Percentiles rank a stretch among this genome's conserved stretches.
phyloP scores from a whole-genome alignment of 2,329 filamentous ascomycete species.

The Ophiostoma himal-ulmi region DNA sequence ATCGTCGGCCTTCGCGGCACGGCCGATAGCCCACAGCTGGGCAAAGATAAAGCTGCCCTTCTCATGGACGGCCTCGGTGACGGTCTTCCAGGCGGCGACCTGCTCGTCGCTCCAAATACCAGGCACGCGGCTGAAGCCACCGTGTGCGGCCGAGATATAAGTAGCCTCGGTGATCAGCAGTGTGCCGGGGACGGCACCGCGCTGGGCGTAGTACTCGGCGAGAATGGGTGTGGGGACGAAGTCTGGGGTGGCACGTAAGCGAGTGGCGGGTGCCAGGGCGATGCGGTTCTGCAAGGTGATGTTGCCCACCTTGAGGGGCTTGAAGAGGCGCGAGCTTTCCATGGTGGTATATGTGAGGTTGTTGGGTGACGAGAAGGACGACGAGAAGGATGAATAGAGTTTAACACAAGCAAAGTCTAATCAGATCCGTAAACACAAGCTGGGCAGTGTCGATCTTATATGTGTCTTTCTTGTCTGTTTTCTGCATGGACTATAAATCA shows the following conservation, averaged over 20 bases:
- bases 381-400: background rate
- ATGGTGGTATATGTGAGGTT: background rate
- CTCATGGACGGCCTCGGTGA: conserved; percentile 55
- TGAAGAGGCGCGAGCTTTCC: conserved; percentile 13
- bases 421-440: background rate
- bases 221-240: conserved; percentile 30
- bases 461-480: background rate
- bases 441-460: background rate
- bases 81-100: conserved; percentile 51
- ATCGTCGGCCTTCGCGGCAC: conserved; percentile 7
- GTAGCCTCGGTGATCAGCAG: conserved; percentile 44
- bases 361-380: background rate
- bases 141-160: conserved; percentile 36
- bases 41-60: conserved; percentile 17
- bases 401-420: background rate
- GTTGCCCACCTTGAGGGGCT: conserved; percentile 13
- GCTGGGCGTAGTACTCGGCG: conserved; percentile 41
- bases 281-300: conserved; percentile 12
- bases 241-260: conserved; percentile 41
- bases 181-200: conserved; percentile 37
- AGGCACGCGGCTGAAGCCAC: conserved; percentile 44
- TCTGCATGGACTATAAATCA: background rate
- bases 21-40: conserved; percentile 20
- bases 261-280: conserved; percentile 45
- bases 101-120: conserved; percentile 53